Conservation (phyloP, 345 rosid species). For the Lagerstroemia speciosa region DNA sequence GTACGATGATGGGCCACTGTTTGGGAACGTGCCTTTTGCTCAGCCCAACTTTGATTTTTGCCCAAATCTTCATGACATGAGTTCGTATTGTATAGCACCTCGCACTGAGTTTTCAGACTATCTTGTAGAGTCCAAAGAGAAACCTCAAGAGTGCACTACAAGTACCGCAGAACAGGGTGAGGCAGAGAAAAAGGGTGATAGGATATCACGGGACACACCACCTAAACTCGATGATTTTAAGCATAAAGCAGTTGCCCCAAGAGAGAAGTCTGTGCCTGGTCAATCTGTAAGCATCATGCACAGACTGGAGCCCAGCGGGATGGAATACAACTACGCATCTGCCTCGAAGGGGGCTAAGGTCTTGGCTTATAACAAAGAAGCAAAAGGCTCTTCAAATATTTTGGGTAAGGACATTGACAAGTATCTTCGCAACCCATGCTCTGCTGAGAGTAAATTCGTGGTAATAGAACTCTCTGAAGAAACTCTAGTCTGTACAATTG, state of each 20-base stretch:
- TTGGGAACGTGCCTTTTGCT: constrained; percentile 3
- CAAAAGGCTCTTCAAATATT: constrained; percentile 45
- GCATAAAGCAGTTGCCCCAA: constrained; percentile 30
- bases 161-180: constrained; percentile 8
- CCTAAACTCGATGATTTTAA: constrained; percentile 40
- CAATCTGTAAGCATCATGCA: constrained; percentile 30
- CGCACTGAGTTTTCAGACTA: not conserved
- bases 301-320: constrained; percentile 43
- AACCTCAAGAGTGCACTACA: constrained; percentile 1
- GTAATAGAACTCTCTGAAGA: constrained; percentile 48
- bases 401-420: constrained; percentile 45
- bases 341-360: constrained; percentile 48
- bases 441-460: constrained; percentile 48
- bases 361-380: constrained; percentile 43
- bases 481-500: constrained; percentile 40
- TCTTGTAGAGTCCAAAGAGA: constrained; percentile 11
- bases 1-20: not conserved
- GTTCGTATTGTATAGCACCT: not conserved
- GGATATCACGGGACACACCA: constrained; percentile 24
- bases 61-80: constrained; percentile 8
- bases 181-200: constrained; percentile 12
- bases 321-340: constrained; percentile 48
- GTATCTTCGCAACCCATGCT: constrained; percentile 52
- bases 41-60: constrained; percentile 6
- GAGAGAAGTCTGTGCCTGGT: constrained; percentile 25